Evolutionary conservation across 331 rosid species (phyloP).

Genomic region (Quercus tomentella): DNA sequence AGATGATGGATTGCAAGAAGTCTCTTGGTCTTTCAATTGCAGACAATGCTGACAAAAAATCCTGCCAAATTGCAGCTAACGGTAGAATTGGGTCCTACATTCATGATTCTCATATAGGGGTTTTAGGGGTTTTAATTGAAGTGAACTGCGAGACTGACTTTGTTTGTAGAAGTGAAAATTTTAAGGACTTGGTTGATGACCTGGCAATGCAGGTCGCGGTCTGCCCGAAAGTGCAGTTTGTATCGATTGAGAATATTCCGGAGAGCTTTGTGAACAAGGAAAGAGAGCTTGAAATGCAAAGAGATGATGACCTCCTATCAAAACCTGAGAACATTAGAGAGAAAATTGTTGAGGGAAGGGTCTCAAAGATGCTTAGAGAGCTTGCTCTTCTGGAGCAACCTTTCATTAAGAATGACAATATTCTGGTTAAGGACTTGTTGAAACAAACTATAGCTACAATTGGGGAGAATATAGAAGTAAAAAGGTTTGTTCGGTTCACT

Average conservation of each 20-base stretch:
- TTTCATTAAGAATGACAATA: conserved; percentile 75
- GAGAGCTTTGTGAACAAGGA: conserved; percentile 57
- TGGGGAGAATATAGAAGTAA: conserved; percentile 86
- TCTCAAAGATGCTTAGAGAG: conserved; percentile 93
- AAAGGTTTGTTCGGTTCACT: conserved; percentile 76
- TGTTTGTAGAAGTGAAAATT: conserved; percentile 75
- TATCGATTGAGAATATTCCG: conserved; percentile 76
- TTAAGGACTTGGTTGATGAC: conserved; percentile 82
- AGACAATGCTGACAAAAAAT: conserved; percentile 50
- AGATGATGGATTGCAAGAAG: conserved; percentile 98
- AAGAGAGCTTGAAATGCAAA: conserved; percentile 83
- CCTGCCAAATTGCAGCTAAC: conserved; percentile 87
- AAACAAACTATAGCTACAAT: conserved; percentile 89
- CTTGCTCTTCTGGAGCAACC: conserved; percentile 88
- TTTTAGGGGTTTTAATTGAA: conserved; percentile 86
- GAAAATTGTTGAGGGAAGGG: conserved; percentile 86
- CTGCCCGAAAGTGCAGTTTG: conserved; percentile 72
- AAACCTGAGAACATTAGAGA: conserved; percentile 95
- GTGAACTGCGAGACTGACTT: conserved; percentile 91
- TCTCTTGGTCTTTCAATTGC: conserved; percentile 87
- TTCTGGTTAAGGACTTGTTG: conserved; percentile 84
- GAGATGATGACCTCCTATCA: conserved; percentile 66
- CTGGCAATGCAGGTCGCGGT: conserved; percentile 96
- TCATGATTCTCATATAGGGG: conserved; percentile 87
- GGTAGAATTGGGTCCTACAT: conserved; percentile 90